Base-by-base conservation (phyloP, 2,329 filamentous ascomycete genomes). In the Ceratocystis papillata region DNA sequence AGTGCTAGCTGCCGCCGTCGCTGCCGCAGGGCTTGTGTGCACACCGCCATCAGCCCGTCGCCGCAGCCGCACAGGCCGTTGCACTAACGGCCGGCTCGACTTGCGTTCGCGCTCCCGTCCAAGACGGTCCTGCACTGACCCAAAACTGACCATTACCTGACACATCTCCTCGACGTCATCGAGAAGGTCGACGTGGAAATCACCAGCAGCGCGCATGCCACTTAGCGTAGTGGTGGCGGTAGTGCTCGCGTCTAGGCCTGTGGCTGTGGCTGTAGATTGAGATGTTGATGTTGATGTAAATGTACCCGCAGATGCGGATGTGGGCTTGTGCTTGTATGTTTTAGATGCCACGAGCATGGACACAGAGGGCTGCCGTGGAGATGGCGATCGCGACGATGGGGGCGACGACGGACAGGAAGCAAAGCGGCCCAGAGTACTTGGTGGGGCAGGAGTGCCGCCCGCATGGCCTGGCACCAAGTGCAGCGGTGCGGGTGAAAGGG, bases 111-210 rank as follows among this genome's bases (percentile, higher is more conserved):
- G 22, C 5, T n/a, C 17, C 6, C 10, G 5, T 4, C 41, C 45
- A 33, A 45, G 62, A 25, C 46, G 62, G 3, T 63, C 46, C 45
- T 33, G 62, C n/a, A 63, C 48, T 17, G 62, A 28, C 3, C 25
- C 62, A n/a, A 63, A 63, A 46, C 62, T 48, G 17, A 63, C 45
- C 15, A 63, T 45, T 6, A 50, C 62, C 15, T 53, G 62, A 10
- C 28, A 50, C 62, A 63, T 50, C 25, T 63, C 62, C 30, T 63
- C 62, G 6, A 33, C 46, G 15, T 50, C 45, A 41, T 45, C 33
- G 45, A 22, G 25, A 15, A 33, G 53, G 22, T 57, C 22, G 22
- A 57, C 53, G 53, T 28, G 17, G 53, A 57, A 57, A 25, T 30
- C 50, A 15, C 12, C 5, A 6, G 48, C n/a, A 20, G n/a, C 48